Evolutionary conservation across 2,329 filamentous ascomycete genomes (phyloP).

Genomic region (Trichoderma sp.): DNA sequence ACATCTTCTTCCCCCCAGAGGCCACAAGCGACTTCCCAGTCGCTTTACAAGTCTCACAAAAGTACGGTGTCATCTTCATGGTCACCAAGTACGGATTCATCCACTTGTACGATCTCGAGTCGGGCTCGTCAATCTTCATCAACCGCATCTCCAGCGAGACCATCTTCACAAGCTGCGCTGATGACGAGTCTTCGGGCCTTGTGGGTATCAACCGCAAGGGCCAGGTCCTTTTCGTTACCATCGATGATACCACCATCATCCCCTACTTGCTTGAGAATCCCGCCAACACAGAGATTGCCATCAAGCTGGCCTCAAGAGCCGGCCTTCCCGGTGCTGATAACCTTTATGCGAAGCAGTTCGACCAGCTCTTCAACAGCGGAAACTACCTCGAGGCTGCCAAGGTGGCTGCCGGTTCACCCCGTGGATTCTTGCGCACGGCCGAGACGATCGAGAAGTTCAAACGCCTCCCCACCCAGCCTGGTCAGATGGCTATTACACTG

Average conservation of each 20-base stretch:
- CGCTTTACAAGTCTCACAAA: slow-evolving; percentile 92
- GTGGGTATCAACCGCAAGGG: slow-evolving; percentile 97
- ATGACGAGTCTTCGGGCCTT: slow-evolving; percentile 80
- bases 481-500: slow-evolving; percentile 88
- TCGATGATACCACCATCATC: slow-evolving; percentile 88
- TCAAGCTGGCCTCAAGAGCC: slow-evolving; percentile 92
- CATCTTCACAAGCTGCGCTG: slow-evolving; percentile 89
- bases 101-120: slow-evolving; percentile 96
- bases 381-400: slow-evolving; percentile 89
- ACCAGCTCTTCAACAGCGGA: slow-evolving; percentile 75
- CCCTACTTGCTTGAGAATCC: slow-evolving; percentile 96
- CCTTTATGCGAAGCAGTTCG: slow-evolving; percentile 89
- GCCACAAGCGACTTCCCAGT: slow-evolving; percentile 97
- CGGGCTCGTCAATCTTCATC: slow-evolving; percentile 95
- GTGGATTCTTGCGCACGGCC: slow-evolving; percentile 88
- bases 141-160: slow-evolving; percentile 99
- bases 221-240: slow-evolving; percentile 88
- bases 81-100: slow-evolving; percentile 99
- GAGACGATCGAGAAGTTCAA: slow-evolving; percentile 98
- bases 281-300: slow-evolving; percentile 86
- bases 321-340: slow-evolving; percentile 92
- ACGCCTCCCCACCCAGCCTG: slow-evolving; percentile 72
- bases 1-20: slow-evolving; percentile 96
- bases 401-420: slow-evolving; percentile 92
- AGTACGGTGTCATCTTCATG: slow-evolving; percentile 95